These are phyloP conservation scores for Dimocarpus longan DNA, from an alignment of 345 rosid genomes.

Conservation along the genomic window DNA sequence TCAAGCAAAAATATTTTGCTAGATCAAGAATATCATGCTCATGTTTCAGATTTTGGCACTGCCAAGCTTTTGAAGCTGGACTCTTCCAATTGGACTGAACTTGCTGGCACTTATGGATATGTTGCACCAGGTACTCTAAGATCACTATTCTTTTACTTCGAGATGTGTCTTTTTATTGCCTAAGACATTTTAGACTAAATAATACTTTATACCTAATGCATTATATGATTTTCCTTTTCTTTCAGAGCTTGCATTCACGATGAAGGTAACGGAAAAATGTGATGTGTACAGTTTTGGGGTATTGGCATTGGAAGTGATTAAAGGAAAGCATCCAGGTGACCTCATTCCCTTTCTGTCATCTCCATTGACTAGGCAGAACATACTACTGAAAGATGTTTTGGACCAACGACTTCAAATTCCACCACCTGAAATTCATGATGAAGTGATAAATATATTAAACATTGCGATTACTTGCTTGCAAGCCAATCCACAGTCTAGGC, in stretches of 20 bases:
- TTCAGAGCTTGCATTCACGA: slow-evolving; percentile 36
- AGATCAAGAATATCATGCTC: slow-evolving; percentile 29
- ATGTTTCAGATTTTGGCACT: slow-evolving; percentile 33
- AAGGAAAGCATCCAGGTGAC: slow-evolving; percentile 34
- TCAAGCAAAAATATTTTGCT: slow-evolving; percentile 35
- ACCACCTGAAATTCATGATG: slow-evolving; percentile 20
- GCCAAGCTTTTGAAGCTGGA: slow-evolving; percentile 33
- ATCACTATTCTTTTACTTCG: background rate
- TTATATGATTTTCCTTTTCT: background rate
- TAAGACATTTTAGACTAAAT: too few species aligned
- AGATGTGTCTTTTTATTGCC: too few species aligned
- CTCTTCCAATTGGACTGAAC: slow-evolving; percentile 29
- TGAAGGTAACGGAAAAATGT: slow-evolving; percentile 30
- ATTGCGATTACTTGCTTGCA: slow-evolving; percentile 35
- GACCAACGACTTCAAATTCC: slow-evolving; percentile 35
- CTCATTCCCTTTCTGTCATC: slow-evolving; percentile 9
- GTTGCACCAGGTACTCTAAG: slow-evolving; percentile 31
- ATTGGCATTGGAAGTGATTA: slow-evolving; percentile 27
- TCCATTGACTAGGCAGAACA: background rate
- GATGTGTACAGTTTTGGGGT: slow-evolving; percentile 39
- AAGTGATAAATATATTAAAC: slow-evolving; percentile 23
- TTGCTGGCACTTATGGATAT: slow-evolving; percentile 36
- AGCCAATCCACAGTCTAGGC: slow-evolving; percentile 40
- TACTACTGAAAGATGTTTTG: slow-evolving; percentile 9
- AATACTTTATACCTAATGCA: too few species aligned